Percentiles rank a stretch among this genome's conserved stretches.
Conservation (phyloP, 2,329 filamentous ascomycete genomes). For the Venturia asperata region DNA sequence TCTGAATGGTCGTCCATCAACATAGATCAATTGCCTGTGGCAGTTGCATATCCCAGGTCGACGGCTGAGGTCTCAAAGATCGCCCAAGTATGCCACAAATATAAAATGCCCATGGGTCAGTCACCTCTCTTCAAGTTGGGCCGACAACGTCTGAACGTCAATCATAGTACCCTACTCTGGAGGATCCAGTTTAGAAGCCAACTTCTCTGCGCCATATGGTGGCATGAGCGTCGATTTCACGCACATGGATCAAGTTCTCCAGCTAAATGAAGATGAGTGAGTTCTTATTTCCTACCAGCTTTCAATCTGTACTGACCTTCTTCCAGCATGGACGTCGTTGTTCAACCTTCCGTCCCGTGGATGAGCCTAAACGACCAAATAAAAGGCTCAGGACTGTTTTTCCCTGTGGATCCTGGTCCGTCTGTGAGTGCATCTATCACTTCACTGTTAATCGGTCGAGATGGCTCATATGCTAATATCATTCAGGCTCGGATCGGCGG, state of each 20-base stretch:
- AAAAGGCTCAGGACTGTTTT: slow-evolving; percentile 71
- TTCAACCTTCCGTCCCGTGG: slow-evolving; percentile 89
- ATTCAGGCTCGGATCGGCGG: slow-evolving; percentile 64
- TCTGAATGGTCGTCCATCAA: slow-evolving; percentile 68
- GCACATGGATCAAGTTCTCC: slow-evolving; percentile 75
- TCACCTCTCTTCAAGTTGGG: slow-evolving; percentile 24
- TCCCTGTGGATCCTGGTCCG: slow-evolving; percentile 80
- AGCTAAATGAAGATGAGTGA: slow-evolving; percentile 59
- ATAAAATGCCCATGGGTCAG: slow-evolving; percentile 63
- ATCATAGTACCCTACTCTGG: slow-evolving; percentile 55
- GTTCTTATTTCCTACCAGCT: not conserved
- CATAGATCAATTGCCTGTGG: slow-evolving; percentile 54
- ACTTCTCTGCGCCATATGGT: slow-evolving; percentile 80
- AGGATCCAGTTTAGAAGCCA: slow-evolving; percentile 78
- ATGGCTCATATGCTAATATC: slow-evolving; percentile 19
- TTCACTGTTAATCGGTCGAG: too few relatives aligned
- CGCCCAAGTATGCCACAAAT: slow-evolving; percentile 66
- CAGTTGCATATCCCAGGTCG: slow-evolving; percentile 56
- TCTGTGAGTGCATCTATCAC: slow-evolving; percentile 28
- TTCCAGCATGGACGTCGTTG: slow-evolving; percentile 71
- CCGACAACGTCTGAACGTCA: slow-evolving; percentile 20
- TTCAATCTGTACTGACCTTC: not conserved
- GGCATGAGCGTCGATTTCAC: slow-evolving; percentile 87
- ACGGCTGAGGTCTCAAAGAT: slow-evolving; percentile 60
- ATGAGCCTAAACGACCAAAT: slow-evolving; percentile 75